Evolutionary conservation across 2,329 filamentous ascomycete species (phyloP).

Genomic region (Diaporthe longicolla): DNA sequence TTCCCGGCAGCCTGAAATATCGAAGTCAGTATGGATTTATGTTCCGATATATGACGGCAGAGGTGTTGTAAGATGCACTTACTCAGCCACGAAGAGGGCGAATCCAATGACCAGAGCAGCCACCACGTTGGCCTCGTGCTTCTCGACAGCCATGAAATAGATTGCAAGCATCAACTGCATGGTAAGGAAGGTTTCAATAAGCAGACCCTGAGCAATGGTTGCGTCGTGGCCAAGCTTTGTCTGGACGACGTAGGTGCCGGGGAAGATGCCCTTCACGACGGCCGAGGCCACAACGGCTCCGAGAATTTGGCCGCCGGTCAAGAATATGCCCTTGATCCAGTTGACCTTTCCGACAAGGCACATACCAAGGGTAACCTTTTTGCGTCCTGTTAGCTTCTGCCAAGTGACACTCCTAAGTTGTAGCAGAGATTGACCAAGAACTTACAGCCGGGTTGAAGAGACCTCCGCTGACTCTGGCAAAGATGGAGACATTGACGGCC

Average conservation of each 20-base stretch:
- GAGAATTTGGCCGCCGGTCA: constrained; percentile 42
- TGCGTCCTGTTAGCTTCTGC: neutral
- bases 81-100: constrained; percentile 33
- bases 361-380: constrained; percentile 59
- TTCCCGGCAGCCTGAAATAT: constrained; percentile 45
- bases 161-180: constrained; percentile 65
- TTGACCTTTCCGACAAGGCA: constrained; percentile 60
- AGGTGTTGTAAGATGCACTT: neutral
- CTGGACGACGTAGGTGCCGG: constrained; percentile 56
- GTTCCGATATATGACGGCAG: neutral
- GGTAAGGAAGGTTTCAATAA: constrained; percentile 68
- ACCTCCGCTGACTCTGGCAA: constrained; percentile 39
- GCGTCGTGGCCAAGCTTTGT: constrained; percentile 61
- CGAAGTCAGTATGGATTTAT: neutral
- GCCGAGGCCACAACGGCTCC: constrained; percentile 56
- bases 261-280: constrained; percentile 57
- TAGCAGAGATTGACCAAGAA: neutral
- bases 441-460: constrained; percentile 43
- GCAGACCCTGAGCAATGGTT: constrained; percentile 61
- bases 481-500: constrained; percentile 42
- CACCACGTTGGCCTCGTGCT: constrained; percentile 70
- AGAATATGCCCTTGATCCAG: constrained; percentile 56
- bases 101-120: constrained; percentile 41
- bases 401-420: neutral
- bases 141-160: constrained; percentile 71